Evolutionary conservation across 1,284 basidiomycete genomes (phyloP).

Genomic region (Sanghuangporus sanghuang): DNA sequence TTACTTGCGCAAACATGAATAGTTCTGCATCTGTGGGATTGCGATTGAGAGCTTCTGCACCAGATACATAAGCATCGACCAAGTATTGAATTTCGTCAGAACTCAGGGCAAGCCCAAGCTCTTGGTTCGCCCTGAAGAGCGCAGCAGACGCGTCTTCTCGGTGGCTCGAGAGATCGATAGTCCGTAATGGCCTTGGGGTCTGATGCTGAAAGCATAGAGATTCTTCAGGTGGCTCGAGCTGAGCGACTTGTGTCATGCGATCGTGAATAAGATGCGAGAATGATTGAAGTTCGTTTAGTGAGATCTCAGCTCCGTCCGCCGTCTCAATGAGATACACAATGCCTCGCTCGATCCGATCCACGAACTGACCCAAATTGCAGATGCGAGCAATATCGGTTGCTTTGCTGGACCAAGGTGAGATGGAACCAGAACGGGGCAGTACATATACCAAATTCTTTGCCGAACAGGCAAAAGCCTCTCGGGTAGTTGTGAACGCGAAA

Average conservation of each 20-base stretch:
- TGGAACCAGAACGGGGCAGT: conserved; percentile 74
- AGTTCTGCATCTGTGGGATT: conserved; percentile 96
- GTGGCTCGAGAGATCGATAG: conserved; percentile 49
- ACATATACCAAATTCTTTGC: conserved; percentile 58
- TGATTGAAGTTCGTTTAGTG: conserved; percentile 35
- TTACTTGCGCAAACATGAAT: conserved; percentile 99
- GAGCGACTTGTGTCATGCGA: conserved; percentile 90
- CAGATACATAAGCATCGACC: conserved; percentile 81
- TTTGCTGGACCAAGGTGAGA: conserved; percentile 96
- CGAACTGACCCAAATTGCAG: conserved; percentile 69
- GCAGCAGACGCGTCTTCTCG: conserved; percentile 28
- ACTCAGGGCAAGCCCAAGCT: conserved; percentile 88
- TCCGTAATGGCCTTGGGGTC: conserved; percentile 64
- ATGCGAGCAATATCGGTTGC: conserved; percentile 93
- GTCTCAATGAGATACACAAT: conserved; percentile 68
- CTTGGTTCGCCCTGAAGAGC: conserved; percentile 76
- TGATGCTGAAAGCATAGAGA: conserved; percentile 69
- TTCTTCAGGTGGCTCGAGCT: conserved; percentile 53
- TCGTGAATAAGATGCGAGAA: conserved; percentile 80
- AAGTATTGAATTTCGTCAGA: conserved; percentile 92
- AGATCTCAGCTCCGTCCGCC: conserved; percentile 35
- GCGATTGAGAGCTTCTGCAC: conserved; percentile 55
- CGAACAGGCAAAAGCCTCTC: conserved; percentile 31
- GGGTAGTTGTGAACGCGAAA: conserved; percentile 44
- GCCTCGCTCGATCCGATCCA: conserved; percentile 85